Evolutionary conservation across 805 yeast species (phyloP).

Genomic region (Starmerella riodocensis): DNA sequence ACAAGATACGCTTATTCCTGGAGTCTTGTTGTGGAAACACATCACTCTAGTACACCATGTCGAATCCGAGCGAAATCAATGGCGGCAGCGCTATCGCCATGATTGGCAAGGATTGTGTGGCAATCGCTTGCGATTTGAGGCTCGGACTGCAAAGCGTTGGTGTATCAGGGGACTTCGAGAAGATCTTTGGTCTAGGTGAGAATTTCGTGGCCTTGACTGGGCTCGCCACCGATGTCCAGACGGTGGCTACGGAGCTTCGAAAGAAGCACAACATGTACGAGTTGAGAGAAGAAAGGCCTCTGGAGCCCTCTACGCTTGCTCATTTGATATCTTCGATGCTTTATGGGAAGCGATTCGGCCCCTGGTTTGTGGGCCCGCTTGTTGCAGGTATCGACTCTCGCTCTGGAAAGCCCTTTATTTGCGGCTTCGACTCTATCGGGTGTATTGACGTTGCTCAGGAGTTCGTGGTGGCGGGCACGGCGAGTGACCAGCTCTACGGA

Average conservation of each 20-base stretch:
- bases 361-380: constrained; percentile 91
- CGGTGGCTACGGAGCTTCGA: constrained; percentile 66
- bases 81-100: constrained; percentile 96
- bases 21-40: too few relatives aligned
- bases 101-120: constrained; percentile 97
- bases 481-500: constrained; percentile 91
- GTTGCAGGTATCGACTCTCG: constrained; percentile 89
- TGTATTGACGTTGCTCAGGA: constrained; percentile 91
- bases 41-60: constrained; percentile 20
- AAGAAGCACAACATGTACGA: constrained; percentile 78
- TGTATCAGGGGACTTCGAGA: constrained; percentile 82
- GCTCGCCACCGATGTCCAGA: constrained; percentile 82
- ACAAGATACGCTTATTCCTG: too few relatives aligned
- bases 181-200: constrained; percentile 64
- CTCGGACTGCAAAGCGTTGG: constrained; percentile 90
- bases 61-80: constrained; percentile 30
- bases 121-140: constrained; percentile 90
- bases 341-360: constrained; percentile 81
- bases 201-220: constrained; percentile 89
- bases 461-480: constrained; percentile 91
- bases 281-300: constrained; percentile 76
- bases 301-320: constrained; percentile 90
- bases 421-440: constrained; percentile 93
- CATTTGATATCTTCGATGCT: constrained; percentile 80
- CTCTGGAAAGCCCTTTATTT: constrained; percentile 73